Conservation (phyloP, 257 asterid genomes). For the Penstemon eatonii region DNA sequence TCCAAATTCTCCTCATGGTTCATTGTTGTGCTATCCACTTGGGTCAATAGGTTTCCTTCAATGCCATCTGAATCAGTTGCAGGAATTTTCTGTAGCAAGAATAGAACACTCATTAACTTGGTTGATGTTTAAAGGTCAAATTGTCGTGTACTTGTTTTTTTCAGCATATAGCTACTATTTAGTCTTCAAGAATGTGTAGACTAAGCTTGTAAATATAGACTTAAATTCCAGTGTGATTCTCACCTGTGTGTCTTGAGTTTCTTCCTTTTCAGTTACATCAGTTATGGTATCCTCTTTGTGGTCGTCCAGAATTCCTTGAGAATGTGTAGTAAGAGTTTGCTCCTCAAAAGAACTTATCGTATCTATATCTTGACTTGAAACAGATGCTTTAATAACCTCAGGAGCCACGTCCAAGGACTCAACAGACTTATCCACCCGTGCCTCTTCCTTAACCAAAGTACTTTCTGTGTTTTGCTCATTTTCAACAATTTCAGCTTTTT, state of each 20-base stretch:
- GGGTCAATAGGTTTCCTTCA: conserved; percentile 15
- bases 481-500: conserved; percentile 16
- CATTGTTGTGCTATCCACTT: conserved; percentile 25
- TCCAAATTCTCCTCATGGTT: conserved; percentile 27
- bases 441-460: conserved; percentile 17
- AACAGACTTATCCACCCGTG: conserved; percentile 13
- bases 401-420: conserved; percentile 21
- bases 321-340: conserved; percentile 25
- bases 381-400: conserved; percentile 26
- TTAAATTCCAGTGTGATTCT: conserved; percentile 17
- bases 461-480: conserved; percentile 24
- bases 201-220: background rate
- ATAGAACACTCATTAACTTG: background rate
- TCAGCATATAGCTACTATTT: background rate
- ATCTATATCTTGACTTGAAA: conserved; percentile 29
- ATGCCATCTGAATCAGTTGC: conserved; percentile 17
- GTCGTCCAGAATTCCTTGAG: conserved; percentile 26
- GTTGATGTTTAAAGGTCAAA: conserved; percentile 5
- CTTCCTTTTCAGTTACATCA: conserved; percentile 26
- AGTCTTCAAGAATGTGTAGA: conserved; percentile 6
- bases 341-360: conserved; percentile 23
- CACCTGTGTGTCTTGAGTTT: conserved; percentile 35
- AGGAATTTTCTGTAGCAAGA: conserved; percentile 35
- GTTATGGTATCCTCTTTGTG: conserved; percentile 28
- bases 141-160: background rate